phyloP scores from a whole-genome alignment of 192 early-diverging fungal genomes.

The Coemansia sp. region DNA sequence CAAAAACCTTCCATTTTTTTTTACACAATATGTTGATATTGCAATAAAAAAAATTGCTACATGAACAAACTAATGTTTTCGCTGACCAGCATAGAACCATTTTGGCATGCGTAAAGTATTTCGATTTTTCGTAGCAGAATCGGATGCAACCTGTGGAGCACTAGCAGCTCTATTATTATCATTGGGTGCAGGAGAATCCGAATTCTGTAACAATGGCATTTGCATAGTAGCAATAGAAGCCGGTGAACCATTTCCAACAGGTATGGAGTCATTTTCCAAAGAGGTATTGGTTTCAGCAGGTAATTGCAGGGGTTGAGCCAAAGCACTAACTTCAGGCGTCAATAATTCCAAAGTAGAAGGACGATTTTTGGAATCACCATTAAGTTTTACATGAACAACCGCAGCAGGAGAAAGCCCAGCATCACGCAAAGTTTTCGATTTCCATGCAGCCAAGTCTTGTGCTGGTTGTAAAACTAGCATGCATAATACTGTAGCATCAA shows the following conservation, averaged over 20 bases:
- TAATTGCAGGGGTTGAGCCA: slow-evolving; percentile 15
- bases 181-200: neutral
- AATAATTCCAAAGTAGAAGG: slow-evolving; percentile 21
- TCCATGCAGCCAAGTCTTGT: slow-evolving; percentile 14
- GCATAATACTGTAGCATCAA: slow-evolving; percentile 7
- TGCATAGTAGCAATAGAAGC: neutral
- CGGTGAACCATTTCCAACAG: neutral
- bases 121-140: neutral
- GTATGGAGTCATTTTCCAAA: neutral
- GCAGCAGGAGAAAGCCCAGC: slow-evolving; percentile 42
- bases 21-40: too few species aligned
- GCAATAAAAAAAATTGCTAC: too few species aligned
- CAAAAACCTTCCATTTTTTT: too few species aligned
- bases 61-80: slow-evolving; percentile 9
- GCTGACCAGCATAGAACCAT: slow-evolving; percentile 47
- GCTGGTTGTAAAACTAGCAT: slow-evolving; percentile 42
- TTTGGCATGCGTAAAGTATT: slow-evolving; percentile 32
- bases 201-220: neutral
- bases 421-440: slow-evolving; percentile 15
- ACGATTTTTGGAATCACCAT: neutral
- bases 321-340: slow-evolving; percentile 9
- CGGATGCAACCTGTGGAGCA: neutral
- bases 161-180: neutral
- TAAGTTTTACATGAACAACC: slow-evolving; percentile 43
- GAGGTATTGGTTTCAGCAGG: neutral